Evolutionary conservation across 2,329 filamentous ascomycete genomes (phyloP), one percentile per base, ranked within the genome.

Genomic region (Aspergillus sp.): DNA sequence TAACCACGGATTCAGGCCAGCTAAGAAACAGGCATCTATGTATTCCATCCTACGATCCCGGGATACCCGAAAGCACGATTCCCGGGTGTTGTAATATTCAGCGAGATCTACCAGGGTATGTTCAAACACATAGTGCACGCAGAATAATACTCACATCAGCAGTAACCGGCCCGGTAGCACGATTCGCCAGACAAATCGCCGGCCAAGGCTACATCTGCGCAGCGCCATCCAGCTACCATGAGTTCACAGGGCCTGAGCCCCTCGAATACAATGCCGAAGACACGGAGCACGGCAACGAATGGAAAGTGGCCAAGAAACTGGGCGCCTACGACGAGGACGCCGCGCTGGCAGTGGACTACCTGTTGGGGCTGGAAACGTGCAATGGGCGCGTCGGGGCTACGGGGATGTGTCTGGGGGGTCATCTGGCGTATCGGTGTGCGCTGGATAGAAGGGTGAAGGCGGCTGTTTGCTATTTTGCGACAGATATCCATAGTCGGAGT

Each of bases 161-260:
- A 90, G 90, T 96, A 12, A 94, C 90, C 48, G 90, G 90, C 1
- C 90, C 90, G 1, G 90, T 96, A 28, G 79, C 85, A 50, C 83
- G 91, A 45, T 95, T 96, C 61, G 88, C 88, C 44, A 82, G 90
- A 50, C 89, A 95, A 66, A 95, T 96, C 58, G 87, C 88, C 35
- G 86, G 88, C 2, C 87, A 94, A 55, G 91, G 90, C 60, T 96
- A 94, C 73, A 94, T 96, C 56, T 89, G 91, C 55, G 90, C 86
- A 7, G 89, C 89, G 0, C 88, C 89, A 0, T 93, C 86, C 33
- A 90, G 84, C 30, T 96, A 95, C 69, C 90, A 96, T 65, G 90
- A 96, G 68, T 96, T 96, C 70, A 88, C 83, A 1, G 86, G 86
- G 4, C 87, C 89, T 0, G 87, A 91, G 59, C 74, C 90, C 7